A percentile compares a stretch with the other conserved stretches of the same genome.
phyloP scores from a whole-genome alignment of 1,139 yeast species.

The Wickerhamiella infanticola region DNA sequence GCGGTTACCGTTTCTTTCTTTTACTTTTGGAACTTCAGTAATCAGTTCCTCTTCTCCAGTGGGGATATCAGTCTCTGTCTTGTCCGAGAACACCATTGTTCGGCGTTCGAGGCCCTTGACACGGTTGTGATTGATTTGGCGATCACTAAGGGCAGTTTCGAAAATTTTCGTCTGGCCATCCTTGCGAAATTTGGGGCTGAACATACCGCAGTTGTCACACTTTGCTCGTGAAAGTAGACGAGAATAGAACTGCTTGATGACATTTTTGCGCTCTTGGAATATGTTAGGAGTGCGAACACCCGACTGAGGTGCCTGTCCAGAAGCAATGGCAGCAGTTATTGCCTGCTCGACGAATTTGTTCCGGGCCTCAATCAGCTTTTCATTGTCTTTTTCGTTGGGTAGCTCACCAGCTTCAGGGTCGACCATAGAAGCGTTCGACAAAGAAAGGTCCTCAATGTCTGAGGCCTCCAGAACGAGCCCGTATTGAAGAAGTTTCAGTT shows the following conservation, averaged over 20 bases:
- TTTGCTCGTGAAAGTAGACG: constrained; percentile 59
- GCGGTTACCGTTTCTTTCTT: constrained; percentile 49
- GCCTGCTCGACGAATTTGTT: constrained; percentile 54
- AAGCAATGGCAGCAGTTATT: constrained; percentile 60
- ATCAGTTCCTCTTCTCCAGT: constrained; percentile 19
- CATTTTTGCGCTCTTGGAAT: constrained; percentile 66
- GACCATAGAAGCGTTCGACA: constrained; percentile 21
- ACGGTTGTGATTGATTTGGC: constrained; percentile 63
- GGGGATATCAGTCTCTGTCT: constrained; percentile 20
- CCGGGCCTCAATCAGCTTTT: constrained; percentile 36
- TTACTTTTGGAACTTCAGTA: constrained; percentile 29
- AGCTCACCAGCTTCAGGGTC: constrained; percentile 23
- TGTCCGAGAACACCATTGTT: constrained; percentile 36
- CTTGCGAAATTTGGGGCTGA: constrained; percentile 82
- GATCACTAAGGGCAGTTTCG: constrained; percentile 70
- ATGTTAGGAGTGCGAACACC: constrained; percentile 77
- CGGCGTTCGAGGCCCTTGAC: constrained; percentile 65
- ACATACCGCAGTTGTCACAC: constrained; percentile 95
- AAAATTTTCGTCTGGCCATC: constrained; percentile 91
- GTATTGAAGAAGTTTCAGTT: constrained; percentile 67
- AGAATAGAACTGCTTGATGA: constrained; percentile 63
- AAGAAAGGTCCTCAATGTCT: constrained; percentile 47
- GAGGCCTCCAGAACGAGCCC: constrained; percentile 72
- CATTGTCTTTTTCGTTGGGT: constrained; percentile 12
- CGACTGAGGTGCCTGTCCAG: constrained; percentile 49